Percentiles rank a stretch among this genome's conserved stretches.
phyloP scores from a whole-genome alignment of 176 grass and related monocot genomes.

The Oryza australiensis region DNA sequence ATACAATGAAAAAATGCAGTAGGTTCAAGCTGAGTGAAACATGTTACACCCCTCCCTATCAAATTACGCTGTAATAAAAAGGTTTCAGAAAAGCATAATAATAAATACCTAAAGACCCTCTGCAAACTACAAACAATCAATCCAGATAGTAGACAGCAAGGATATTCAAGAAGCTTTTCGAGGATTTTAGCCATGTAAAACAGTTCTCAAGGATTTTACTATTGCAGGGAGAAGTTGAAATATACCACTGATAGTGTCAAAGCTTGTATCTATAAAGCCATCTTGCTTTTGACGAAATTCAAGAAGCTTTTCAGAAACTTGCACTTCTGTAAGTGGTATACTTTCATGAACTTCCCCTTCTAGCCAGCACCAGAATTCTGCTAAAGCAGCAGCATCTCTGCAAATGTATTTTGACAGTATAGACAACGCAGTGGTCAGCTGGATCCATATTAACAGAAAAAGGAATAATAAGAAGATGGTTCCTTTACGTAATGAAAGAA shows the following conservation, averaged over 20 bases:
- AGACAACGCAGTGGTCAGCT: constrained; percentile 15
- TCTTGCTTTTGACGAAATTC: constrained; percentile 89
- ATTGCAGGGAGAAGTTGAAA: background rate
- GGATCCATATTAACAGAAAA: constrained; percentile 21
- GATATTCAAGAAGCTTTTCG: too few relatives aligned
- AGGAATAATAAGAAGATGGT: background rate
- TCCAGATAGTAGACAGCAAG: background rate
- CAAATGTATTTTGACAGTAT: constrained; percentile 31
- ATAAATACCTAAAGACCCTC: background rate
- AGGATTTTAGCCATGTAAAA: too few relatives aligned
- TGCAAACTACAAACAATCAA: background rate
- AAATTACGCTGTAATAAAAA: constrained; percentile 13
- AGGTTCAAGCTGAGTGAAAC: background rate
- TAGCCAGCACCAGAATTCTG: constrained; percentile 95
- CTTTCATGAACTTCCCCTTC: constrained; percentile 65
- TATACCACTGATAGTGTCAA: constrained; percentile 97
- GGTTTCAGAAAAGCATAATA: background rate
- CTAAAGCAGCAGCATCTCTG: constrained; percentile 96
- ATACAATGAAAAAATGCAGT: background rate
- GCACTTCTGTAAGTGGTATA: constrained; percentile 69
- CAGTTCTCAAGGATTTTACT: background rate
- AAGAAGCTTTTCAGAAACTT: constrained; percentile 84
- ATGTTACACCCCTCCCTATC: background rate
- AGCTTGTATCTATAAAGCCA: constrained; percentile 91
- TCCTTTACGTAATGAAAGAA: background rate